Evolutionary conservation across 768 basidiomycete genomes (phyloP).

Genomic region (Gloeophyllum trabeum): DNA sequence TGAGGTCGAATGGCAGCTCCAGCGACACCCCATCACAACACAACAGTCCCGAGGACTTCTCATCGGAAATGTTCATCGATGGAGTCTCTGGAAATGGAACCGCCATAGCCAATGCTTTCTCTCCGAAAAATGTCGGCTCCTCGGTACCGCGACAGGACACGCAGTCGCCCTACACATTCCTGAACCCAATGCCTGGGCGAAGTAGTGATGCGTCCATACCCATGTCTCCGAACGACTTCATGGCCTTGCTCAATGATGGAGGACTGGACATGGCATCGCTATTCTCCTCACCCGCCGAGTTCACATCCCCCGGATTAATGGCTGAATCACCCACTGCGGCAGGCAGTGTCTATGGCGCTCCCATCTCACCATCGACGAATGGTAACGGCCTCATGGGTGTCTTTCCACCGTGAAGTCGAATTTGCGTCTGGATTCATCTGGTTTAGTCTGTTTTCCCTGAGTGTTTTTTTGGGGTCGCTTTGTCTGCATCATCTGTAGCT

Average conservation of each 20-base stretch:
- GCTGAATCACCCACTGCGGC: not conserved
- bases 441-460: too few species aligned
- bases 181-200: constrained; percentile 17
- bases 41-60: constrained; percentile 54
- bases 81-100: constrained; percentile 12
- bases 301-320: not conserved
- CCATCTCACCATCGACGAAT: not conserved
- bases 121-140: constrained; percentile 13
- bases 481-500: too few species aligned
- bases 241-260: constrained; percentile 48
- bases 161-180: constrained; percentile 14
- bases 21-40: constrained; percentile 23
- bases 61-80: constrained; percentile 55
- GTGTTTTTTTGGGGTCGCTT: too few species aligned
- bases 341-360: not conserved
- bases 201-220: constrained; percentile 46
- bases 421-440: too few species aligned
- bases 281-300: constrained; percentile 10
- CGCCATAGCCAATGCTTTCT: too few species aligned
- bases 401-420: too few species aligned
- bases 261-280: constrained; percentile 24
- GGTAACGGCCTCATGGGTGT: not conserved
- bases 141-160: constrained; percentile 12
- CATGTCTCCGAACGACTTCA: constrained; percentile 48
- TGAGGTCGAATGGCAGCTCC: constrained; percentile 24